These are phyloP conservation scores for Helianthus tuberosus DNA, from an alignment of 129 eudicot genomes.

Conservation along the genomic window DNA sequence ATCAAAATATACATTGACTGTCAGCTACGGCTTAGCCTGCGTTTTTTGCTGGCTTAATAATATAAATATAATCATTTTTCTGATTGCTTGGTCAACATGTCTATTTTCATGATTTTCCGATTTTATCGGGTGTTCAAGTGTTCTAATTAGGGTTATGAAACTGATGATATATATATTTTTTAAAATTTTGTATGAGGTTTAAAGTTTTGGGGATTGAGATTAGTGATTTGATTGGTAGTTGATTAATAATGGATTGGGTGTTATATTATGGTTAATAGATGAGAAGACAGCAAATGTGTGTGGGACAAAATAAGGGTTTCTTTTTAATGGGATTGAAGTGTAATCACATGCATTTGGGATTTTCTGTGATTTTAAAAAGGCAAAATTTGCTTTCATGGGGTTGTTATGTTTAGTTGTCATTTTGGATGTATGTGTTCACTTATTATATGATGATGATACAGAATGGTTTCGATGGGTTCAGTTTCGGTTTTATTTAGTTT, in stretches of 20 bases:
- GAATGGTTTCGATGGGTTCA: too few relatives aligned
- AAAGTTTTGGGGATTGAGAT: constrained; percentile 19
- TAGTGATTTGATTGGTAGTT: constrained; percentile 23
- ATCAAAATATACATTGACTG: too few relatives aligned
- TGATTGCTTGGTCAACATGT: too few relatives aligned
- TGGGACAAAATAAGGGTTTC: constrained; percentile 25
- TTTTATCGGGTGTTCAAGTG: neutral
- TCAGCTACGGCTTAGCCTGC: too few relatives aligned
- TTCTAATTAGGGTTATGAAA: neutral
- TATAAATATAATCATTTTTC: too few relatives aligned
- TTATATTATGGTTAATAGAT: neutral
- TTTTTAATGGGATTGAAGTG: constrained; percentile 26
- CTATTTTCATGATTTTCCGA: too few relatives aligned
- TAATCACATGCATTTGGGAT: constrained; percentile 40
- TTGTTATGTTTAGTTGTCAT: constrained; percentile 37
- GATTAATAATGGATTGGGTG: constrained; percentile 27
- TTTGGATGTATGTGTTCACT: constrained; percentile 32
- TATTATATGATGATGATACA: constrained; percentile 16
- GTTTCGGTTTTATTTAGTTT: constrained; percentile 8
- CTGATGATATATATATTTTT: neutral
- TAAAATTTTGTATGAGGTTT: neutral
- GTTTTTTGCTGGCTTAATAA: too few relatives aligned
- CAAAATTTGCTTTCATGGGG: constrained; percentile 49
- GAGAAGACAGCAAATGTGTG: constrained; percentile 41
- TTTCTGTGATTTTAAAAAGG: constrained; percentile 36